Conservation (phyloP, 495 filamentous ascomycete genomes). For the Penicillium mononematosum region DNA sequence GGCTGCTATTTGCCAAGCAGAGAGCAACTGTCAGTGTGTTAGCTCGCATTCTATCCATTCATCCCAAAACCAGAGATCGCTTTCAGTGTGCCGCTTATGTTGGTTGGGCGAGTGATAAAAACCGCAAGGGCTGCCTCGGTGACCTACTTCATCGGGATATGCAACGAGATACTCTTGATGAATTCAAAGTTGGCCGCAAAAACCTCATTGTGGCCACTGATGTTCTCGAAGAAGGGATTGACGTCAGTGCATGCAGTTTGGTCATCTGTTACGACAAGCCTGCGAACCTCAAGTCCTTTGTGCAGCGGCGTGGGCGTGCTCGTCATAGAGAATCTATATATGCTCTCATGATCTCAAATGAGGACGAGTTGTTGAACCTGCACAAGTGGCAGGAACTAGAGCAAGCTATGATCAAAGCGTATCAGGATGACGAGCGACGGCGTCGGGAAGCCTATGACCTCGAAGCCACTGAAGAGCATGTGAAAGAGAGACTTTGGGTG, state of each 20-base stretch:
- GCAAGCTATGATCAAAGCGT: constrained; percentile 67
- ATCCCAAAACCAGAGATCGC: constrained; percentile 54
- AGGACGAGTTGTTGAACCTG: constrained; percentile 37
- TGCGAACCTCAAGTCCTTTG: constrained; percentile 75
- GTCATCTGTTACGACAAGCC: constrained; percentile 85
- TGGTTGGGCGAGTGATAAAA: constrained; percentile 59
- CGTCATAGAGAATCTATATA: constrained; percentile 69
- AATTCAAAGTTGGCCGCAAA: constrained; percentile 65
- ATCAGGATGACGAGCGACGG: constrained; percentile 65
- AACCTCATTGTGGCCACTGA: constrained; percentile 83
- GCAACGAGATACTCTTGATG: constrained; percentile 60
- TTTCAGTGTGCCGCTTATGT: constrained; percentile 65
- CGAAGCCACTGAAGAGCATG: constrained; percentile 51
- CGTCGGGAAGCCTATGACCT: constrained; percentile 43
- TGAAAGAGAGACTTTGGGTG: constrained; percentile 45
- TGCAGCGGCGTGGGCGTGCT: constrained; percentile 85
- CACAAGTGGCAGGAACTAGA: constrained; percentile 64
- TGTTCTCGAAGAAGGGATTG: constrained; percentile 90
- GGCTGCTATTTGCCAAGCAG: constrained; percentile 78
- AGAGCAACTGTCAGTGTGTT: constrained; percentile 68
- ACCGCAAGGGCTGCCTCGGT: constrained; percentile 52
- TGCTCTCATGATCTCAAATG: constrained; percentile 57
- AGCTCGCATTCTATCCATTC: constrained; percentile 59
- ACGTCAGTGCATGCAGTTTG: constrained; percentile 79
- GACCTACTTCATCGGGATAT: constrained; percentile 57